These are phyloP conservation scores for Trichoderma gamsii DNA, from an alignment of 495 filamentous ascomycete genomes.

Conservation along the genomic window DNA sequence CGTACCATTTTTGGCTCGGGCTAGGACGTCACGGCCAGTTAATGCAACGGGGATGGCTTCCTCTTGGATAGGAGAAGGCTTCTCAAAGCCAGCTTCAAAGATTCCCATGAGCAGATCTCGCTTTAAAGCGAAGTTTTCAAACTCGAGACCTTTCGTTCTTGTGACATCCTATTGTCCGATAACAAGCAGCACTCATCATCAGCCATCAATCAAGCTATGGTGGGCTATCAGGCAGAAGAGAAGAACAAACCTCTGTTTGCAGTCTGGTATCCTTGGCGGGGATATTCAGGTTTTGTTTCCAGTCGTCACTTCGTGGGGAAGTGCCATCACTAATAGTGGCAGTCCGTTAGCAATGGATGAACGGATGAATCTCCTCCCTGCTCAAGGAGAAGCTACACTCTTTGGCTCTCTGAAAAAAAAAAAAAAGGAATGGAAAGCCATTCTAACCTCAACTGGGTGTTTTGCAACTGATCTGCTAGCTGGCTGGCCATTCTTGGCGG, in stretches of 20 bases:
- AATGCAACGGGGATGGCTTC: constrained; percentile 95
- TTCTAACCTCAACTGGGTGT: constrained; percentile 63
- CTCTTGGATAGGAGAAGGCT: constrained; percentile 98
- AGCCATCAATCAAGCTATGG: constrained; percentile 22
- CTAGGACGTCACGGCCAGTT: constrained; percentile 90
- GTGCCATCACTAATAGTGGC: constrained; percentile 19
- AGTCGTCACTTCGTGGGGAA: constrained; percentile 48
- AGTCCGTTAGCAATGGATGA: background rate
- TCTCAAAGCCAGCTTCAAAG: constrained; percentile 97
- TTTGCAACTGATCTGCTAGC: constrained; percentile 64
- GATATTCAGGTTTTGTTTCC: constrained; percentile 72
- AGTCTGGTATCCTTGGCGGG: constrained; percentile 79
- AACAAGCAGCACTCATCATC: constrained; percentile 3
- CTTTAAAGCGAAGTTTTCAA: constrained; percentile 93
- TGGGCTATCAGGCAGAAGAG: constrained; percentile 14
- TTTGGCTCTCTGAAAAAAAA: constrained; percentile 1
- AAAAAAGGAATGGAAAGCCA: constrained; percentile 8
- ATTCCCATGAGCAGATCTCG: constrained; percentile 96
- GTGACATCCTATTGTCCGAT: constrained; percentile 80
- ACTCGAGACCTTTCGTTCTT: constrained; percentile 92
- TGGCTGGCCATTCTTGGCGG: constrained; percentile 37
- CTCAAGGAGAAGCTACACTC: background rate
- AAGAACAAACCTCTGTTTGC: constrained; percentile 77
- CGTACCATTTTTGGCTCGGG: constrained; percentile 95
- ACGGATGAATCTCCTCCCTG: background rate